Evolutionary conservation across 2,329 filamentous ascomycete species (phyloP).

Genomic region (Pseudocercospora fuligena): DNA sequence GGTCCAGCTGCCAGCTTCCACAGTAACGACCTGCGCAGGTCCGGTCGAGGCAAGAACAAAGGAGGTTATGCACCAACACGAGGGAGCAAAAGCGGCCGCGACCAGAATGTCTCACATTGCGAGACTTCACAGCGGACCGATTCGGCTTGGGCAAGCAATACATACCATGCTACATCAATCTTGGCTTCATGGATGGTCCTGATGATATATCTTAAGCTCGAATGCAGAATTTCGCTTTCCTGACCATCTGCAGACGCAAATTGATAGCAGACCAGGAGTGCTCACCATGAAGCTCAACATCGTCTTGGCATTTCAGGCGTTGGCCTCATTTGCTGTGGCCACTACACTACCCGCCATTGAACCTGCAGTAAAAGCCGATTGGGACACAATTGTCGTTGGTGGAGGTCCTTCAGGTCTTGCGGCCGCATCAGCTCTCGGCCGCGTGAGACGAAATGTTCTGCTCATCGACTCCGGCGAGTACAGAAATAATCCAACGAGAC

Average conservation of each 20-base stretch:
- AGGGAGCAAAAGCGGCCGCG: too few species aligned
- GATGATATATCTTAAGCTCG: neutral
- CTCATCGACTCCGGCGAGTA: conserved; percentile 32
- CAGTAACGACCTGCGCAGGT: too few species aligned
- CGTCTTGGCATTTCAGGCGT: conserved; percentile 6
- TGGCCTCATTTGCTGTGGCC: neutral
- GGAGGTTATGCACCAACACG: too few species aligned
- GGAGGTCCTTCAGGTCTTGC: conserved; percentile 31
- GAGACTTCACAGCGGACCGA: too few species aligned
- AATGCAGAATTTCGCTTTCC: neutral
- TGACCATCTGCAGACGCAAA: neutral
- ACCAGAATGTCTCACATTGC: too few species aligned
- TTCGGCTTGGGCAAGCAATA: too few species aligned
- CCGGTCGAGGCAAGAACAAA: too few species aligned
- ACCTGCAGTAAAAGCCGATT: conserved; percentile 17
- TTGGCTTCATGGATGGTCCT: neutral
- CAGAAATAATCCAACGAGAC: conserved; percentile 30
- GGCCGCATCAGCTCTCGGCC: conserved; percentile 29
- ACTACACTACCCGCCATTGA: neutral
- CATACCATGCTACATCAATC: neutral
- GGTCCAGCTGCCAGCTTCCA: too few species aligned
- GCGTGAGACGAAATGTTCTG: conserved; percentile 28
- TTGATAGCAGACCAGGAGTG: neutral
- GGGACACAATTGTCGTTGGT: conserved; percentile 24
- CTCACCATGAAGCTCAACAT: conserved; percentile 15